Evolutionary conservation across 257 asterid genomes (phyloP), one percentile per base, ranked within the genome.

Genomic region (Avicennia marina): DNA sequence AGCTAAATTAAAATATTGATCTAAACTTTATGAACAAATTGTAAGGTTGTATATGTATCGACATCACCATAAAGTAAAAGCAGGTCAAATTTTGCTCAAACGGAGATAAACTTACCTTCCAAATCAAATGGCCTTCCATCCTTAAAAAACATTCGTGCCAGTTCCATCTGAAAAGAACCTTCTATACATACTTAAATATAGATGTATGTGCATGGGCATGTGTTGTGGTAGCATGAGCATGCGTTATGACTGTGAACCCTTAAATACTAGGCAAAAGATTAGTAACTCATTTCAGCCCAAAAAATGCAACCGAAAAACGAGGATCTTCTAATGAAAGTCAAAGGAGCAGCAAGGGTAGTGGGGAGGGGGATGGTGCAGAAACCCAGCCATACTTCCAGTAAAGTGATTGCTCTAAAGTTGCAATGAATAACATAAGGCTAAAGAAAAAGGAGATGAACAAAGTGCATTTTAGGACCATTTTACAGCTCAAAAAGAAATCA

Each of bases 51-150:
- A 22, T 44, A 38, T 33, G 19, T 1, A 45, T 7, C 45, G 47
- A 42, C 42, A 56, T 24, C 19, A 21, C 38, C 11, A 50, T 8
- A 33, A 44, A 52, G 36, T 25, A 18, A 42, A 39, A 34, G 2
- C 50, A 27, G 54, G 31, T 33, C 26, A n/a, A 11, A 16, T 27
- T 46, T 43, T 24, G 6, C 15, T 48, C 0, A 33, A 18, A 38
- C 17, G 38, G 38, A 60, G 39, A 63, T 61, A 38, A 7, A 56
- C 26, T 53, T 66, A 87, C 96, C 96, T 76, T 85, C 90, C 75
- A 90, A 58, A 76, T 90, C 95, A 74, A 80, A 32, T 54, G 84
- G 68, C 67, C 98, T 87, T 72, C 78, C 82, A 65, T 90, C 98
- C 76, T 78, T 81, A 67, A 90, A 90, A 71, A 87, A 90, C 6